These are phyloP conservation scores for Saprolegnia diclina DNA, from an alignment of 352 stramenopile genomes.

Conservation along the genomic window DNA sequence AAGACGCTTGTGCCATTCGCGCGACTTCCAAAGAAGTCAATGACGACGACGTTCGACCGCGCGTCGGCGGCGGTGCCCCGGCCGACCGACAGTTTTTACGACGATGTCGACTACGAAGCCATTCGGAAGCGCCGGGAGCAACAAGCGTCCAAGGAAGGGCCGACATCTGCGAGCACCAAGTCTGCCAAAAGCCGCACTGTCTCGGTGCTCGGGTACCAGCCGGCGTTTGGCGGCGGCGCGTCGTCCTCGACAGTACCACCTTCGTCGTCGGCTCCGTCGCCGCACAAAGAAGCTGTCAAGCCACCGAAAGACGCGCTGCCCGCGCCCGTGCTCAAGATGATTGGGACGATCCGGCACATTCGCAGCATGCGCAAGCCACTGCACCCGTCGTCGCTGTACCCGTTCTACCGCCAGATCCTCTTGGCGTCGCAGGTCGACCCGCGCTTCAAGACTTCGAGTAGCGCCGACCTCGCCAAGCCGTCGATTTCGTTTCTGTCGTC, in stretches of 20 bases:
- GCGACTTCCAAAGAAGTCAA: background rate
- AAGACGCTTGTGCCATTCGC: too few species aligned
- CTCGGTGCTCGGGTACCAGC: constrained; percentile 7
- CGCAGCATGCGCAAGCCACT: constrained; percentile 75
- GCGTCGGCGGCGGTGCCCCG: background rate
- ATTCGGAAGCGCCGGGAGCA: background rate
- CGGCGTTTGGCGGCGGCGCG: background rate
- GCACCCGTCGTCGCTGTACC: constrained; percentile 56
- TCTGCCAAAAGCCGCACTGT: background rate
- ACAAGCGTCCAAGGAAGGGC: background rate
- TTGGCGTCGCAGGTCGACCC: constrained; percentile 58
- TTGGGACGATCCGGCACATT: constrained; percentile 69
- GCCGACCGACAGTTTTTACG: constrained; percentile 14
- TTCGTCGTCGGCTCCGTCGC: too few species aligned
- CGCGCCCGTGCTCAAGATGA: constrained; percentile 1
- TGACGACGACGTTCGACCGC: constrained; percentile 11
- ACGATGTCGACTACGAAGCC: constrained; percentile 15
- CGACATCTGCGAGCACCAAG: background rate
- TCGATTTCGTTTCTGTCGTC: constrained; percentile 59
- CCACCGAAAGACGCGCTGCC: background rate
- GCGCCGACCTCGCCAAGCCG: constrained; percentile 42
- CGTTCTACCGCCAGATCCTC: constrained; percentile 79
- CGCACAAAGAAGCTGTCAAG: background rate
- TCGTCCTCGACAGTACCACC: background rate
- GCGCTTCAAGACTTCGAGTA: constrained; percentile 28